Evolutionary conservation across 2,329 filamentous ascomycete genomes (phyloP).

Genomic region (Fusarium sp.): DNA sequence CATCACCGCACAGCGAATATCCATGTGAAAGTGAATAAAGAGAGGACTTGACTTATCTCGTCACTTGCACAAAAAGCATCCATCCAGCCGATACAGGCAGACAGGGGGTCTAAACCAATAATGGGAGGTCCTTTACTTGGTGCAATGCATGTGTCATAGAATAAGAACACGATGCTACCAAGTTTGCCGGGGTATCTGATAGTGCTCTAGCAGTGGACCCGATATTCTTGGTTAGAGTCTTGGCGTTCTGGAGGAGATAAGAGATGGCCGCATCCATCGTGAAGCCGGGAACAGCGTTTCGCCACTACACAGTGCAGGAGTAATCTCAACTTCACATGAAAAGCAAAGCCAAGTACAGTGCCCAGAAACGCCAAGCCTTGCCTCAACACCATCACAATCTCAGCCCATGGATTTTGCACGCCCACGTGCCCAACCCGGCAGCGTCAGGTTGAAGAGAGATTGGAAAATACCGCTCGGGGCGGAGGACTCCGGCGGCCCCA

Average conservation of each 20-base stretch:
- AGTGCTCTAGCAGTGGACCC: not conserved
- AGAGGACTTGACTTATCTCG: not conserved
- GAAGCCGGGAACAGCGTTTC: not conserved
- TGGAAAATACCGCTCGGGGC: not conserved
- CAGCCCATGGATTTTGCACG: not conserved
- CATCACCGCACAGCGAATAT: not conserved
- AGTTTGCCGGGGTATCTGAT: not conserved
- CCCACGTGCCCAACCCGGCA: slow-evolving; percentile 8
- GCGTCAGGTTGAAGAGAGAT: not conserved
- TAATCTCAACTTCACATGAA: not conserved
- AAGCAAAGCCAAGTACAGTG: not conserved
- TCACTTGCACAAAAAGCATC: not conserved
- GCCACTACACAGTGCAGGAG: not conserved
- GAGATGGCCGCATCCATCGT: not conserved
- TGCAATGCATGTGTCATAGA: not conserved
- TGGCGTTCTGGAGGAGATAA: not conserved
- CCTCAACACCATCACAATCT: not conserved
- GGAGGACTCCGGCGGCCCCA: not conserved
- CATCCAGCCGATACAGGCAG: not conserved
- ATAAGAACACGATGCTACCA: not conserved
- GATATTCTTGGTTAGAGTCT: not conserved
- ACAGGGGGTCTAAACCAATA: not conserved
- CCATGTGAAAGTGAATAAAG: not conserved
- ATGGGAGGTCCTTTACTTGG: not conserved
- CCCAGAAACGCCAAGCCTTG: not conserved